phyloP scores from a whole-genome alignment of 108 stramenopile genomes.

The Fistulifera solaris region DNA sequence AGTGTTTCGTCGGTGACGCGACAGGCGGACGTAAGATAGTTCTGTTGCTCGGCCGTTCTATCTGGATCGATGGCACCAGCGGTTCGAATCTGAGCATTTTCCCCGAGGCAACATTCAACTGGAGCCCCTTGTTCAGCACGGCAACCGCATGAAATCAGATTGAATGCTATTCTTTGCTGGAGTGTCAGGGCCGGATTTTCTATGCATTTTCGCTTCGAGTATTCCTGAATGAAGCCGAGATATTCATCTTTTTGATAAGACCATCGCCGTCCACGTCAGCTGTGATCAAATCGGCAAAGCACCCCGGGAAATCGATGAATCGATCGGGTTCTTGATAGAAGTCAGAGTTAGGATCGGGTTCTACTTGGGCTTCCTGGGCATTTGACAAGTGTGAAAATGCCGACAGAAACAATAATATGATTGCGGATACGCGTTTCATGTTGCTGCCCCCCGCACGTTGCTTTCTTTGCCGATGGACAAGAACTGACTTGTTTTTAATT shows the following conservation, averaged over 20 bases:
- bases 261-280: slow-evolving; percentile 8
- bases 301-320: slow-evolving; percentile 5
- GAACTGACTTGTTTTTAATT: too few relatives aligned
- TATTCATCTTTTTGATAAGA: slow-evolving; percentile 8
- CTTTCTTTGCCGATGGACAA: too few relatives aligned
- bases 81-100: slow-evolving; percentile 6
- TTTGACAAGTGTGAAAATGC: too few relatives aligned
- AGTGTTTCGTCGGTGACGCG: slow-evolving; percentile 6
- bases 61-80: not conserved
- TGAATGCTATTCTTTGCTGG: not conserved
- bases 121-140: not conserved
- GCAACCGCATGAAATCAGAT: slow-evolving; percentile 5
- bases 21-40: slow-evolving; percentile 1
- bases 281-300: slow-evolving; percentile 2
- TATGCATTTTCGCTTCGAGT: slow-evolving; percentile 1
- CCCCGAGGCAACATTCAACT: slow-evolving; percentile 6
- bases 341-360: too few relatives aligned
- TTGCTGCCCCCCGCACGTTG: too few relatives aligned
- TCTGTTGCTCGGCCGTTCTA: slow-evolving; percentile 1
- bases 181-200: not conserved
- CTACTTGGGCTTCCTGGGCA: too few relatives aligned
- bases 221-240: not conserved
- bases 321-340: too few relatives aligned
- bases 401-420: too few relatives aligned
- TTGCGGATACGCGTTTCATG: too few relatives aligned